Conservation (phyloP, 2,329 filamentous ascomycete genomes). For the Mollisiaceae sp. region DNA sequence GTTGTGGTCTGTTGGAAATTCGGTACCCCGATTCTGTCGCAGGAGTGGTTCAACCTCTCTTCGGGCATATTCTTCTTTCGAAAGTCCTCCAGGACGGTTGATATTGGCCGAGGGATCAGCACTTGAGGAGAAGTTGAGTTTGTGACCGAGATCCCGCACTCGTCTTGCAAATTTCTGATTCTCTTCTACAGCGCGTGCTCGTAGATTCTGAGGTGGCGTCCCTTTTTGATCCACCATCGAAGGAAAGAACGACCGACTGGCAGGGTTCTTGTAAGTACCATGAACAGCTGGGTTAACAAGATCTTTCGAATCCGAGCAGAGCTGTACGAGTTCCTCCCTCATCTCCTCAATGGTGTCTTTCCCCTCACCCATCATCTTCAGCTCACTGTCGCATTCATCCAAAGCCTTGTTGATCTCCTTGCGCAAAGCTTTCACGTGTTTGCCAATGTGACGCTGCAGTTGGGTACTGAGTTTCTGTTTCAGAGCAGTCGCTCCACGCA, state of each 20-base stretch:
- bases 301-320: slow-evolving; percentile 20
- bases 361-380: slow-evolving; percentile 23
- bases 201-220: slow-evolving; percentile 25
- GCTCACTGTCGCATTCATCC: slow-evolving; percentile 21
- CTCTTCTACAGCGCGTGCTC: slow-evolving; percentile 24
- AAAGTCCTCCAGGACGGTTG: slow-evolving; percentile 7
- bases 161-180: slow-evolving; percentile 22
- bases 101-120: slow-evolving; percentile 1
- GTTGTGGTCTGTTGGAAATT: slow-evolving; percentile 27
- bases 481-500: slow-evolving; percentile 19
- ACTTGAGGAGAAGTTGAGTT: slow-evolving; percentile 20
- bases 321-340: slow-evolving; percentile 22
- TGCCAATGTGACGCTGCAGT: slow-evolving; percentile 27
- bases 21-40: slow-evolving; percentile 20
- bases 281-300: slow-evolving; percentile 23
- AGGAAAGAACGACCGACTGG: slow-evolving; percentile 23
- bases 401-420: slow-evolving; percentile 21
- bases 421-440: slow-evolving; percentile 18
- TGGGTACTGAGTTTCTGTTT: slow-evolving; percentile 24
- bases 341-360: slow-evolving; percentile 25
- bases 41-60: slow-evolving; percentile 24
- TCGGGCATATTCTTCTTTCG: slow-evolving; percentile 22
- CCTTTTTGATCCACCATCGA: slow-evolving; percentile 18
- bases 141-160: slow-evolving; percentile 23
- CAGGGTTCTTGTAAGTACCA: slow-evolving; percentile 26